Evolutionary conservation across 2,329 filamentous ascomycete species (phyloP).

Genomic region (Sarocladium oryzae): DNA sequence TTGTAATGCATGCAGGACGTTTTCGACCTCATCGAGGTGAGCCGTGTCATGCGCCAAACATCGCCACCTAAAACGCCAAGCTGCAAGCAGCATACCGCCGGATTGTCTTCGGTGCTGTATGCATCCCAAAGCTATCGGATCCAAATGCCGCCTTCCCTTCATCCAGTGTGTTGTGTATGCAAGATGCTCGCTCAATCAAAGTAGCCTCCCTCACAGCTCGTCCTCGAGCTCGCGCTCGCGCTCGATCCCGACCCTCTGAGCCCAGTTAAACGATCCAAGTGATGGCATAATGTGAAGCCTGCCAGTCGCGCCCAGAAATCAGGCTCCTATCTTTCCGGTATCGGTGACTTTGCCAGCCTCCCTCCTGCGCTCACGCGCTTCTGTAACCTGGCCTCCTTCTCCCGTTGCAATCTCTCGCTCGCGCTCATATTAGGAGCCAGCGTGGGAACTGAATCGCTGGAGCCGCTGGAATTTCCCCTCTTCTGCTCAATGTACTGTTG

Average conservation of each 20-base stretch:
- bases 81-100: slow-evolving; percentile 1
- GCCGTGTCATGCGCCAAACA: not conserved
- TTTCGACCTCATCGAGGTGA: not conserved
- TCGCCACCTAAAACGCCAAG: slow-evolving; percentile 5
- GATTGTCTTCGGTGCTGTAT: not conserved
- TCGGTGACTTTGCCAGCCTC: slow-evolving; percentile 59
- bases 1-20: not conserved
- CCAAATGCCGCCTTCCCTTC: not conserved
- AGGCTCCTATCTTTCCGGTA: slow-evolving; percentile 52
- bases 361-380: slow-evolving; percentile 76
- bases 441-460: slow-evolving; percentile 53
- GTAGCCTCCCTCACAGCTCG: not conserved
- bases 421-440: slow-evolving; percentile 43
- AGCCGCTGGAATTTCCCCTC: slow-evolving; percentile 41
- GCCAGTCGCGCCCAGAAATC: slow-evolving; percentile 33
- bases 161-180: slow-evolving; percentile 4
- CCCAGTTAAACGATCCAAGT: slow-evolving; percentile 16
- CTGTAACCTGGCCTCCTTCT: slow-evolving; percentile 64
- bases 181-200: slow-evolving; percentile 9
- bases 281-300: slow-evolving; percentile 30
- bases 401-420: slow-evolving; percentile 47
- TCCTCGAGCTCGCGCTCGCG: not conserved
- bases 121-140: not conserved
- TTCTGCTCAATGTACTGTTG: slow-evolving; percentile 82
- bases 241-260: slow-evolving; percentile 17